Percentiles rank a stretch among this genome's conserved stretches.
These are phyloP conservation scores for Alternaria hordeiaustralica DNA, from an alignment of 2,329 filamentous ascomycete genomes.

Conservation along the genomic window DNA sequence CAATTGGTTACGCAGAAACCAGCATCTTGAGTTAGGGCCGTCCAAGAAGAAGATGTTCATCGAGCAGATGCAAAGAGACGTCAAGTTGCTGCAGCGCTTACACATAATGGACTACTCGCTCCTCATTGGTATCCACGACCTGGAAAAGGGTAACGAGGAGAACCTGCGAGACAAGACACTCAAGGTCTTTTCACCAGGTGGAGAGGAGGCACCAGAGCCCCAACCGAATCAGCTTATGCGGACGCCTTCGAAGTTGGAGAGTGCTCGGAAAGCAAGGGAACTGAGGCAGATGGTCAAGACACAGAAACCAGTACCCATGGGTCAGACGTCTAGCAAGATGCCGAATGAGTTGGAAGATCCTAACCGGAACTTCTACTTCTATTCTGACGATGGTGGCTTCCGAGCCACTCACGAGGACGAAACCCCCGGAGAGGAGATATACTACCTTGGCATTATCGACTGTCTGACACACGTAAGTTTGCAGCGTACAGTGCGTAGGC, in stretches of 20 bases:
- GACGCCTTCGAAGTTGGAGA: slow-evolving; percentile 93
- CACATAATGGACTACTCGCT: slow-evolving; percentile 99
- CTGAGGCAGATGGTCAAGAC: slow-evolving; percentile 89
- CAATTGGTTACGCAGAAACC: slow-evolving; percentile 89
- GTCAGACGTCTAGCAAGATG: slow-evolving; percentile 82
- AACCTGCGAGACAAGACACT: slow-evolving; percentile 89
- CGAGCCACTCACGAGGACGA: slow-evolving; percentile 92
- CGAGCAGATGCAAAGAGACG: slow-evolving; percentile 86
- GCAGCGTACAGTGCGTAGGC: neutral
- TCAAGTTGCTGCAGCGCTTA: slow-evolving; percentile 81
- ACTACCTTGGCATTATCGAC: slow-evolving; percentile 98
- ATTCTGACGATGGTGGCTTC: slow-evolving; percentile 92
- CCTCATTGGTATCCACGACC: slow-evolving; percentile 90
- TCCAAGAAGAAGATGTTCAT: slow-evolving; percentile 88
- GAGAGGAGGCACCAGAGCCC: slow-evolving; percentile 60
- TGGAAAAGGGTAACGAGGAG: slow-evolving; percentile 90
- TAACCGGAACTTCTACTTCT: slow-evolving; percentile 82
- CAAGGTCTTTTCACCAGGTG: slow-evolving; percentile 90
- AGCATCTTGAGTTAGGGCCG: slow-evolving; percentile 86
- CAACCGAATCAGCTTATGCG: slow-evolving; percentile 75
- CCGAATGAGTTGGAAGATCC: slow-evolving; percentile 77
- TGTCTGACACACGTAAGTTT: slow-evolving; percentile 88
- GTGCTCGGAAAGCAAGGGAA: slow-evolving; percentile 86
- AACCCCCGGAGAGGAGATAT: slow-evolving; percentile 84
- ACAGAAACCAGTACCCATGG: slow-evolving; percentile 92